Base-by-base conservation (phyloP, 2,329 filamentous ascomycete genomes). In the Apiospora arundinis region DNA sequence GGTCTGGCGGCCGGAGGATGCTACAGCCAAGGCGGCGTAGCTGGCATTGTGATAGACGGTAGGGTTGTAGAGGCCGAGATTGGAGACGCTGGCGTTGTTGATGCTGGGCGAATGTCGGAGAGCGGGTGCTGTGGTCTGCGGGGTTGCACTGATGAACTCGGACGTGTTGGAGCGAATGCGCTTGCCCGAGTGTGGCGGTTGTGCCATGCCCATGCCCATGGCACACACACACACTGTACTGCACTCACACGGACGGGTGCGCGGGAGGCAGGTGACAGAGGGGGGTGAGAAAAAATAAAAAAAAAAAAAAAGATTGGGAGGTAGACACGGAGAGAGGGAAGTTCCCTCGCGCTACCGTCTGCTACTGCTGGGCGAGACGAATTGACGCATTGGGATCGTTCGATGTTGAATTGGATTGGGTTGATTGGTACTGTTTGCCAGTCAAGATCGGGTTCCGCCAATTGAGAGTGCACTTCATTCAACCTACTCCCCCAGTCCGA, bases 111-210 rank as follows among this genome's bases (percentile, higher is more conserved):
- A 40, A 32, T 70, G 78, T 71, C 79, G 76, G 67, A 81, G 75
- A 72, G 77, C 77, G 68, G 79, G 79, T 72, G 79, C 76, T 46
- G 75, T 71, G 60, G 79, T 81, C 72, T 79, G 79, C 67, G 79
- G 78, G 73, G 76, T 77, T 70, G 70, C 71, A 75, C 78, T 79
- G 75, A 74, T 74, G 48, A 77, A 76, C 68, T 81, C 46, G 69
- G 70, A 73, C 46, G 72, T 73, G 70, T 73, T 73, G 72, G 70
- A 71, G 68, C 72, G 72, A 68, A 68, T 73, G 70, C 72, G 72
- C 72, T 73, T 73, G 70, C 69, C 72, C 72, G 72, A 72, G 46
- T 71, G 71, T 69, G 70, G 71, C 69, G 70, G 71, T 56, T 72
- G 71, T 60, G 71, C 67, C 71, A 72, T 72, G 68, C 68, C 71